Percentiles rank a stretch among this genome's conserved stretches.
phyloP scores from a whole-genome alignment of 805 yeast species.

The Candida alai region DNA sequence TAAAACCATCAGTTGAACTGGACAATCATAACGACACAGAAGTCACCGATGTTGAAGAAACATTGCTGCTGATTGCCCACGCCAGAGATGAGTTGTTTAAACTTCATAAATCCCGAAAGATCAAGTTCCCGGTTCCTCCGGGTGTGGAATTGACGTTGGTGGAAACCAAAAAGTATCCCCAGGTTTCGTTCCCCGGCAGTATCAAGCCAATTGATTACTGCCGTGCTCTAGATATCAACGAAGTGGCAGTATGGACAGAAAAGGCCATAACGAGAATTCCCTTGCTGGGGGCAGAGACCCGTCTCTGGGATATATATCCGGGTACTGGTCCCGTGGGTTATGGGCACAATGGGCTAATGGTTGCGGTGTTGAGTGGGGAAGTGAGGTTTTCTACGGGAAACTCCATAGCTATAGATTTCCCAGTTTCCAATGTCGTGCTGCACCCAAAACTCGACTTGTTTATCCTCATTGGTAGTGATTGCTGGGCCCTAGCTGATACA shows the following conservation, averaged over 20 bases:
- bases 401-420: neutral
- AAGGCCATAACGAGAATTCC: neutral
- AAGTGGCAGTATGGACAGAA: neutral
- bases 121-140: constrained; percentile 14
- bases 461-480: neutral
- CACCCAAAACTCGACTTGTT: constrained; percentile 24
- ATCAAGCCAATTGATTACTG: neutral
- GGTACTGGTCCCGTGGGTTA: neutral
- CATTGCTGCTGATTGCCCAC: constrained; percentile 2
- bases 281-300: neutral
- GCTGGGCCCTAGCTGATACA: neutral
- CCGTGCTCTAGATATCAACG: neutral
- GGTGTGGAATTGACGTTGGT: neutral
- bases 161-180: neutral
- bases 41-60: constrained; percentile 1
- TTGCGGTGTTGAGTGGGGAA: neutral
- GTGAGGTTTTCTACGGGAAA: neutral
- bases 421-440: constrained; percentile 33
- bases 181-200: neutral
- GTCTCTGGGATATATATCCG: neutral
- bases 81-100: constrained; percentile 33
- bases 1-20: constrained; percentile 2
- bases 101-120: constrained; percentile 33
- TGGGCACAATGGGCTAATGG: constrained; percentile 1
- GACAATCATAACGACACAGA: constrained; percentile 1